Percentiles rank a stretch among this genome's conserved stretches.
These are phyloP conservation scores for Nakazawaea ishiwadae DNA, from an alignment of 805 yeast species.

Conservation along the genomic window DNA sequence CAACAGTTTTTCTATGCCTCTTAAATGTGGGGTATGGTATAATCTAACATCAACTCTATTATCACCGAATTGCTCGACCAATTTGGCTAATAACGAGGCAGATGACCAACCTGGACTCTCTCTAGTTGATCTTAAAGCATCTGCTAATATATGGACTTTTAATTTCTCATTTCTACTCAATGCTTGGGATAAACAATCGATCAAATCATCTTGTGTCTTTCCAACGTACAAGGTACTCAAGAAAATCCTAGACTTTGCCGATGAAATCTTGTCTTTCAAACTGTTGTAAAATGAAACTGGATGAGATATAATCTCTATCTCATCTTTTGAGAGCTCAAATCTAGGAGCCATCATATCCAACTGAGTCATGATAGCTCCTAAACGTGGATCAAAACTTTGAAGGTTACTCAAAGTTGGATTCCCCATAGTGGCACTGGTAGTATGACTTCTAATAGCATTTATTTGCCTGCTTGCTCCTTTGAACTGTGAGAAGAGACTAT, in stretches of 20 bases:
- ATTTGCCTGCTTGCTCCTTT: constrained; percentile 8
- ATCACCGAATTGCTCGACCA: constrained; percentile 60
- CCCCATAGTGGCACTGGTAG: constrained; percentile 18
- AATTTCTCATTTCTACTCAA: constrained; percentile 54
- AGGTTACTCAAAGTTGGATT: constrained; percentile 9
- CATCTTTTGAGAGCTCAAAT: constrained; percentile 50
- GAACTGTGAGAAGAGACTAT: not conserved
- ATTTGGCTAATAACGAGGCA: constrained; percentile 65
- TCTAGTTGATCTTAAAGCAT: constrained; percentile 88
- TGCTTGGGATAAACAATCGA: constrained; percentile 58
- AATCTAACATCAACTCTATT: constrained; percentile 72
- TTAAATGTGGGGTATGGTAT: constrained; percentile 85
- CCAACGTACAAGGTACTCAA: constrained; percentile 87
- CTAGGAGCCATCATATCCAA: constrained; percentile 64
- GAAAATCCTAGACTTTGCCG: constrained; percentile 66
- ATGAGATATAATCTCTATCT: constrained; percentile 54
- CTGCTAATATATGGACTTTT: constrained; percentile 70
- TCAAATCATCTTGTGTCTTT: constrained; percentile 70
- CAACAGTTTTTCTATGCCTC: constrained; percentile 57
- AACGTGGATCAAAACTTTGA: constrained; percentile 37
- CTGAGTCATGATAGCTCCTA: constrained; percentile 41
- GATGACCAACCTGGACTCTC: constrained; percentile 80
- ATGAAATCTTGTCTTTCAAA: constrained; percentile 55
- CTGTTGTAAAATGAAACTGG: constrained; percentile 72
- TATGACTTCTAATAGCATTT: constrained; percentile 18